These are phyloP conservation scores for Penicillium occitanis DNA, from an alignment of 2,329 filamentous ascomycete species.

Conservation along the genomic window DNA sequence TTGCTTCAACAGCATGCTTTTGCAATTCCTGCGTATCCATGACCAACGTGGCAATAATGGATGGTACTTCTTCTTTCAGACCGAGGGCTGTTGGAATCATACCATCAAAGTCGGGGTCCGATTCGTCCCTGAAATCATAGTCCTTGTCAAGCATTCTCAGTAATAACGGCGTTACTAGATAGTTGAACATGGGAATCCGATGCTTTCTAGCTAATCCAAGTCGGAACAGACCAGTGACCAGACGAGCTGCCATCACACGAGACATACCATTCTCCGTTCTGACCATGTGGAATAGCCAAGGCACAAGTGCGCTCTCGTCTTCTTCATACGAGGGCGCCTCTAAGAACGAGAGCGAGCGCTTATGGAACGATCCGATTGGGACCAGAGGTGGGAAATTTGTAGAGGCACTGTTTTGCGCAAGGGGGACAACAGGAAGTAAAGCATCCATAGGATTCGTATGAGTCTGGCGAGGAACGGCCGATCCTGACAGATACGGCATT, in stretches of 20 bases:
- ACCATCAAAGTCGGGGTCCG: slow-evolving; percentile 41
- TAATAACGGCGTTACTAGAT: slow-evolving; percentile 69
- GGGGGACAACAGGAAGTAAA: slow-evolving; percentile 57
- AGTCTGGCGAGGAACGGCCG: slow-evolving; percentile 48
- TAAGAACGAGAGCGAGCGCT: slow-evolving; percentile 35
- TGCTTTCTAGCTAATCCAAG: slow-evolving; percentile 64
- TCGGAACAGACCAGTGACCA: slow-evolving; percentile 69
- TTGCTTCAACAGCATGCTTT: slow-evolving; percentile 73
- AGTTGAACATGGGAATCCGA: slow-evolving; percentile 63
- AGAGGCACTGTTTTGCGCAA: slow-evolving; percentile 34
- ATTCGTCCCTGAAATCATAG: slow-evolving; percentile 40
- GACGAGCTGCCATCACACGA: slow-evolving; percentile 66
- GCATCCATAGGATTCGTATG: slow-evolving; percentile 62
- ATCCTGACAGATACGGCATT: slow-evolving; percentile 54
- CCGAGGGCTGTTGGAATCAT: slow-evolving; percentile 47
- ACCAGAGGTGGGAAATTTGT: slow-evolving; percentile 58
- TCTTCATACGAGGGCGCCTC: slow-evolving; percentile 54
- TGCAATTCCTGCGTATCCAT: slow-evolving; percentile 77
- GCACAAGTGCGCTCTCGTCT: slow-evolving; percentile 67
- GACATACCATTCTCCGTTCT: slow-evolving; percentile 59
- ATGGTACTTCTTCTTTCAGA: slow-evolving; percentile 69
- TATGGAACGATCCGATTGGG: slow-evolving; percentile 38
- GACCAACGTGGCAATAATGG: slow-evolving; percentile 74
- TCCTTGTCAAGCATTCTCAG: slow-evolving; percentile 64
- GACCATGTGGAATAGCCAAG: slow-evolving; percentile 68